These are phyloP conservation scores for Pichia deserticola DNA, from an alignment of 805 yeast species.

Conservation along the genomic window DNA sequence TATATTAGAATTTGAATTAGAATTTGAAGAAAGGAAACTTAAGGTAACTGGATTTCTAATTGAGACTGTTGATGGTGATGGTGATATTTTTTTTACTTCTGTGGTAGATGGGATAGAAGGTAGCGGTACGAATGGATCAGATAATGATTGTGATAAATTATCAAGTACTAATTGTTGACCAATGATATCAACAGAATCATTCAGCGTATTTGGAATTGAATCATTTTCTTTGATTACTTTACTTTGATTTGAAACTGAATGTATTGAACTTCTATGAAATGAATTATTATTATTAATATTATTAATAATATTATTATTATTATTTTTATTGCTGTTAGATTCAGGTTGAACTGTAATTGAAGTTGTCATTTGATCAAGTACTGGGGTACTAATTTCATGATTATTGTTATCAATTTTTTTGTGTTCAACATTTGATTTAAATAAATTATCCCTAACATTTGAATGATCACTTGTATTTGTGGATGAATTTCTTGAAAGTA, in stretches of 20 bases:
- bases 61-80: slow-evolving; percentile 3
- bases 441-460: neutral
- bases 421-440: neutral
- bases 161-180: neutral
- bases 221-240: no score
- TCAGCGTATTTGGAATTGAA: no score
- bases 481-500: neutral
- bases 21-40: neutral
- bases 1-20: neutral
- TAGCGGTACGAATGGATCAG: neutral
- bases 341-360: neutral
- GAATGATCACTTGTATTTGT: neutral
- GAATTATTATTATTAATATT: neutral
- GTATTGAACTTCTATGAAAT: neutral
- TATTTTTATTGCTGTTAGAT: no score
- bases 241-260: neutral
- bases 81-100: neutral
- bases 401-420: neutral
- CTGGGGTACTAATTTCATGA: slow-evolving; percentile 1
- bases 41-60: slow-evolving; percentile 3
- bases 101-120: neutral
- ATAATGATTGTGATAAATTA: neutral
- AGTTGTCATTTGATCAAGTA: slow-evolving; percentile 8
- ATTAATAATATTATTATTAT: no score
- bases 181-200: neutral